Base-by-base conservation (phyloP, 2,329 filamentous ascomycete genomes). In the Colletotrichum sp. region DNA sequence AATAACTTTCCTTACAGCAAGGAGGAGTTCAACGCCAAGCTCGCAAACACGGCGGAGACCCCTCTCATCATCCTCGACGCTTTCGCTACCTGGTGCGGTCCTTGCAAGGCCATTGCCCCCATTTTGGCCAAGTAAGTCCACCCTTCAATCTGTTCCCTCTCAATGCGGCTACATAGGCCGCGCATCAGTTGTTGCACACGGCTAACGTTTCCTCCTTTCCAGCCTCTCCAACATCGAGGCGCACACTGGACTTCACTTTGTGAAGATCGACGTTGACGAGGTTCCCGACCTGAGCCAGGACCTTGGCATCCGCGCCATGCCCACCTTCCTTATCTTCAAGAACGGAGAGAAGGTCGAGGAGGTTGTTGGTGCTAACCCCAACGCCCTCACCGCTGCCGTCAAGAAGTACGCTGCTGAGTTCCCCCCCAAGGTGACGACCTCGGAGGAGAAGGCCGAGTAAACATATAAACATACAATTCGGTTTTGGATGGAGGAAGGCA, bases 221-320 rank as follows among this genome's bases (percentile, higher is more conserved):
- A 74, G 72, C 11, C 36, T 65, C 3, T 74, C 72, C 7, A 65
- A 74, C 38, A 83, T 92, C 57, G 82, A 86, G 57, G 84, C 91
- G 54, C 82, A 85, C 72, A 90, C 90, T 86, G 84, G 89, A 77
- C 83, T 93, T 77, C 88, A 90, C 84, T 98, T 98, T 86, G 92
- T 92, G 90, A 97, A 98, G 90, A 88, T 98, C 82, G 95, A 98
- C 84, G 95, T 98, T 79, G 96, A 98, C 84, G 88, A 95, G 77
- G 87, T 96, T 54, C 87, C 92, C 77, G 92, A 94, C 2, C 89
- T 98, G 64, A 92, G 94, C 36, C 89, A 93, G 80, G 91, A 97
- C 82, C 91, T 97, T 76, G 91, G 91, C 76, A 90, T 98, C 83
- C 92, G 94, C 79, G 95, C 96, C 82, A 98, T 98, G 95, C 96